Base-by-base conservation (phyloP, 768 basidiomycete species). In the Leccinum ochraceum region DNA sequence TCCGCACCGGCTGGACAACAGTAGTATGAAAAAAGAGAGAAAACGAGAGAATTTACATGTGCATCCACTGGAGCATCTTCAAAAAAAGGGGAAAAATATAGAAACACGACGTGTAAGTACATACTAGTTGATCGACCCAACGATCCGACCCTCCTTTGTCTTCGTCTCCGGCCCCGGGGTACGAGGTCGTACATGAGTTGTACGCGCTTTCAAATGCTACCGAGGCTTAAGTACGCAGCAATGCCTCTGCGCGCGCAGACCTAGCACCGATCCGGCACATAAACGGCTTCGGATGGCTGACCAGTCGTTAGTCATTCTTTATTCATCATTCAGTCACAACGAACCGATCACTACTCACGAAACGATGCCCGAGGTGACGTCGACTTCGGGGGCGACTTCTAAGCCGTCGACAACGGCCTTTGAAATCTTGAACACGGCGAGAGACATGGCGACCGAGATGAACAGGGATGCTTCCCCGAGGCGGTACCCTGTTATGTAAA, bases 231-330 rank as follows among this genome's bases (percentile, higher is more conserved):
- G 16, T 46, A 3, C 13, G 56, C 11, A 58, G 17, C 28, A 71
- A 53, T 24, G 59, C 53, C 44, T 60, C 60, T 1, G 81, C 79
- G 59, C 73, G 77, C 53, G 80, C 74, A 7, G 82, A 84, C 52
- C 84, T 79, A 16, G 83, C 81, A 49, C 71, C 79, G 63, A 87
- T 80, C n/a, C 71, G 69, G 69, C 81, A 87, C 62, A 76, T 79
- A 70, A 84, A 86, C 22, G 84, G 81, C 63, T 78, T 80, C 3
- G 82, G 83, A 64, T 85, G 86, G 14, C 70, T 72, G 52, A 8
- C 44, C 4, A 46, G 20, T 17, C 10, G 2, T 46, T 20, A n/a
- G 39, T 17, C 39, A 9, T 42, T 39, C 14, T 5, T 10, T 11
- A 20, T 44, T 1, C 42, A 20, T 44, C 42, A 11, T 44, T 20